Base-by-base conservation (phyloP, 805 yeast species). In the Kodamaea leandrae region DNA sequence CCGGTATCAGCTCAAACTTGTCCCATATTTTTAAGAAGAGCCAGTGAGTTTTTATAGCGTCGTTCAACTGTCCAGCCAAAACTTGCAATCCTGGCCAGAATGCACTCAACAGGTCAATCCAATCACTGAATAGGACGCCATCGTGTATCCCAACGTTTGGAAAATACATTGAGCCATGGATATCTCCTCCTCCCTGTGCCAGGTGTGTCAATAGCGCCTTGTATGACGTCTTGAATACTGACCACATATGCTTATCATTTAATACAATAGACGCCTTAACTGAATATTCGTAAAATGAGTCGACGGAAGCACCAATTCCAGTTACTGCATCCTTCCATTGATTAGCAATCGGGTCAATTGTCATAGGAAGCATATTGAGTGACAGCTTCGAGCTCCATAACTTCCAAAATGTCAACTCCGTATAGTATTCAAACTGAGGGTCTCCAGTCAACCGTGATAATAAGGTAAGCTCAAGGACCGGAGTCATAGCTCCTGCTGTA, bases 291-390 rank as follows among this genome's bases (percentile, higher is more conserved):
- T 83, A 90, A 54, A 86, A 86, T 0, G 96, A 87, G 60, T 90
- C 98, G 12, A 87, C 77, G 2, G 95, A 84, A 0, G 97, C 97
- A 2, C 98, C 97, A 7, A 86, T 72, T 0, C 96, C 96, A 0
- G 93, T 78, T 29, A 80, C 61, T 0, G 72, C 57, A 42, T 83
- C 83, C 29, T 68, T 61, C 78, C 86, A 80, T 27, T 58, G 54
- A 25, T 80, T 78, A 0, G 69, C 61, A 1, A 68, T 52, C 0
- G 90, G 83, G 45, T 83, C 81, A 4, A 89, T 66, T 0, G 90
- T 73, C 86, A 85, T 83, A 2, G 96, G 95, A 10, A 91, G 52
- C 20, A 91, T 64, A 48, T 85, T 79, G 10, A 85, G 56, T 1
- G 60, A 51, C 41, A 85, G 75, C 45, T 90, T 66, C 2, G 80